Evolutionary conservation across 306 rosid species (phyloP).

Genomic region (Boehmeria nivea): DNA sequence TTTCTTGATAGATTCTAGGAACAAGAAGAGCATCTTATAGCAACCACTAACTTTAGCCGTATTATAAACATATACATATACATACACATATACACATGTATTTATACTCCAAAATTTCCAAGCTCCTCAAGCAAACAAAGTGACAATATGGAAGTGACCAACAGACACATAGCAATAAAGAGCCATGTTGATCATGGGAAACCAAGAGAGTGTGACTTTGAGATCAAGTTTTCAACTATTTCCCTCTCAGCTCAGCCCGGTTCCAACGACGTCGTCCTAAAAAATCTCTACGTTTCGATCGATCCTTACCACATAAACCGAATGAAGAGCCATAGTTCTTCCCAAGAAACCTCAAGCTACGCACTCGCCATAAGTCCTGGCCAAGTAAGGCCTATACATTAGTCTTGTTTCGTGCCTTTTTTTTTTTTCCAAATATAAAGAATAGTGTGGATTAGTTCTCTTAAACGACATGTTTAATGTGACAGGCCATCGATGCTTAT

Average conservation of each 20-base stretch:
- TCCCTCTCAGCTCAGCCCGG: conserved; percentile 25
- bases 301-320: conserved; percentile 64
- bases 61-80: background rate
- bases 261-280: conserved; percentile 41
- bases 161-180: conserved; percentile 38
- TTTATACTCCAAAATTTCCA: background rate
- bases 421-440: too few species aligned
- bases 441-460: too few species aligned
- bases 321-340: conserved; percentile 44
- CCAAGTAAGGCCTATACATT: conserved; percentile 24
- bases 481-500: conserved; percentile 43
- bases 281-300: conserved; percentile 52
- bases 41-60: too few species aligned
- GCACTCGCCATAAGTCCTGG: conserved; percentile 36
- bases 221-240: conserved; percentile 33
- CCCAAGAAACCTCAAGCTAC: conserved; percentile 28
- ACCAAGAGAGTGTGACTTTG: conserved; percentile 50
- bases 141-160: conserved; percentile 41
- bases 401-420: background rate
- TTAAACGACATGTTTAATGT: too few species aligned
- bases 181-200: conserved; percentile 36
- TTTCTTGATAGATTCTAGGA: too few species aligned
- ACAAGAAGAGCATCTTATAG: too few species aligned
- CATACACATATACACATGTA: background rate
- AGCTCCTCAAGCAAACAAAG: background rate